Base-by-base conservation (phyloP, 139 green algal species). In the Chlorella vulgaris region DNA sequence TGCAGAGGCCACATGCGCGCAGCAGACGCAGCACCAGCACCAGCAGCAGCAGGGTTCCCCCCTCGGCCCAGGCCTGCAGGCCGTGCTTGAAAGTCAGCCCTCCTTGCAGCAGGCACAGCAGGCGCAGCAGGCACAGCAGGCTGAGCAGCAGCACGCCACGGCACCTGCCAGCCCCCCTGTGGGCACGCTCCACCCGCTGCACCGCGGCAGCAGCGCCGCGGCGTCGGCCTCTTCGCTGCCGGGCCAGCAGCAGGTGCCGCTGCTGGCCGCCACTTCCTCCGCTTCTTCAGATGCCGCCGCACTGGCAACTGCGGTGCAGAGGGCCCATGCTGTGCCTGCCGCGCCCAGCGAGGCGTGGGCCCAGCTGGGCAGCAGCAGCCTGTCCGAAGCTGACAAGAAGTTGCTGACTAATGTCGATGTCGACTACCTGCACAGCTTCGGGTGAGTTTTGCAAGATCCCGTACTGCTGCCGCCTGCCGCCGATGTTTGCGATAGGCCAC, bases 381-480 rank as follows among this genome's bases (percentile, higher is more conserved):
- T 79, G 7, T 22, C 73, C 4, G 73, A 79, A 2, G 35, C 4
- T 3, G 47, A 79, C 3, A 53, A 53, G 53, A n/a, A 38, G 53
- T 53, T 79, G 73, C 73, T 79, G 73, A 36, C 35, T 1, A 24
- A 67, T 24, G 73, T 79, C 8, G 73, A 79, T 38, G 50, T 79
- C 21, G 73, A 79, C 36, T 79, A 79, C 36, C 53, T 79, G 53
- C 73, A 79, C 73, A 69, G 53, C 36, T 79, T 79, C 73, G 38
- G 73, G 73, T 68, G 51, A 13, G 53, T 58, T 10, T 58, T n/a
- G n/a, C n/a, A n/a, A n/a, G n/a, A n/a, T n/a, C n/a, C n/a, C n/a
- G n/a, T n/a, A n/a, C n/a, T n/a, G n/a, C n/a, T n/a, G n/a, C n/a
- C n/a, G n/a, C n/a, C n/a, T n/a, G n/a, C n/a, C n/a, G n/a, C n/a